phyloP scores from a whole-genome alignment of 305 asterid genomes.

The Solanum hybrid region DNA sequence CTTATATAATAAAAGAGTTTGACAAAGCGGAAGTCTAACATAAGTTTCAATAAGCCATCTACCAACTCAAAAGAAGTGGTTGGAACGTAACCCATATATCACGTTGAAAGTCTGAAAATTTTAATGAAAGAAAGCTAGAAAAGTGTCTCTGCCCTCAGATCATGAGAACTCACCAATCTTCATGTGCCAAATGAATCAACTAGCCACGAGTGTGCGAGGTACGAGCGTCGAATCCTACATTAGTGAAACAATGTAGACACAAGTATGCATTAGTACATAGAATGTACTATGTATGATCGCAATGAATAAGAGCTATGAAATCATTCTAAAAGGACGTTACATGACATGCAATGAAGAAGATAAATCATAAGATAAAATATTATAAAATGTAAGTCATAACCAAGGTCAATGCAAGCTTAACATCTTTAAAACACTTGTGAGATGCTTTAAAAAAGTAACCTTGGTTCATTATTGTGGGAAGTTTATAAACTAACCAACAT shows the following conservation, averaged over 20 bases:
- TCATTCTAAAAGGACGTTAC: background rate
- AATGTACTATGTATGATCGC: background rate
- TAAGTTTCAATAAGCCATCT: background rate
- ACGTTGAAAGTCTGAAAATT: background rate
- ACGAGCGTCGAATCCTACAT: background rate
- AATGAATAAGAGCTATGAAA: background rate
- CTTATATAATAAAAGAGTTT: background rate
- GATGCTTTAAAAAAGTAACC: background rate
- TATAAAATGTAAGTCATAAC: background rate
- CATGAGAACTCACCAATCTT: background rate
- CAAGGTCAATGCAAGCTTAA: background rate
- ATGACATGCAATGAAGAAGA: background rate
- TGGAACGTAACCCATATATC: background rate
- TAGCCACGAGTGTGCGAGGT: background rate
- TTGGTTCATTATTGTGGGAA: background rate
- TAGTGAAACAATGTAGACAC: background rate
- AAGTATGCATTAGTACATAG: background rate
- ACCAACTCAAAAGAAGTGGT: background rate
- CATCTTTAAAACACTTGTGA: background rate
- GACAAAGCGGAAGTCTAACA: background rate
- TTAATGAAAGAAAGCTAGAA: background rate
- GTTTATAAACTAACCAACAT: background rate
- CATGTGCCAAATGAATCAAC: background rate
- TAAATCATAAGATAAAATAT: background rate
- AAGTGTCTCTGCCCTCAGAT: background rate